Conservation (phyloP, 306 rosid species). For the Gillenia trifoliata region DNA sequence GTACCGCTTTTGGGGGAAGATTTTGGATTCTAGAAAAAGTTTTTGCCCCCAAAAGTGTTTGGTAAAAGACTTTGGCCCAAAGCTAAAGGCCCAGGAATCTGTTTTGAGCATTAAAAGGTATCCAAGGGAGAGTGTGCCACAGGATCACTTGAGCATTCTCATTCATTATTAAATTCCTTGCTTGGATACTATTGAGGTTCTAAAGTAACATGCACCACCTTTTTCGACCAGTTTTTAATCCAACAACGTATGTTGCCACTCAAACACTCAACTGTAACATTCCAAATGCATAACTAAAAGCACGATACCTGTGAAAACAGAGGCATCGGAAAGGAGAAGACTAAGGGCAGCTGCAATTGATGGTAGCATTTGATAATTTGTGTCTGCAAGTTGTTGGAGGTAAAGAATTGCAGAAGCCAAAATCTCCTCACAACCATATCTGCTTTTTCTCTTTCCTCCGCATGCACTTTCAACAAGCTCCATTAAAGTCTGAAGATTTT, state of each 20-base stretch:
- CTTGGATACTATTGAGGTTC: background rate
- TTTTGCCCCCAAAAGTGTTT: no score
- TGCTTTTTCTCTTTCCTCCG: conserved; percentile 28
- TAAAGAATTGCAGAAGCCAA: conserved; percentile 61
- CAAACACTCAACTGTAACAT: background rate
- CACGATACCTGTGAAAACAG: conserved; percentile 47
- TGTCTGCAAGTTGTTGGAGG: conserved; percentile 56
- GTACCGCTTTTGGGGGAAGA: no score
- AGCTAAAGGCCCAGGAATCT: no score
- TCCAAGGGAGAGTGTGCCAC: background rate
- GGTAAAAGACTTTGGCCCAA: no score
- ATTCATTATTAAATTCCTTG: background rate
- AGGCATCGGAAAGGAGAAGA: conserved; percentile 46
- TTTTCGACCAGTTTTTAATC: background rate
- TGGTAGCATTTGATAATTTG: conserved; percentile 43
- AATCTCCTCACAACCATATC: conserved; percentile 43
- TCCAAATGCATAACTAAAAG: background rate
- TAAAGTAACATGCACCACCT: background rate
- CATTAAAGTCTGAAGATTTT: conserved; percentile 50
- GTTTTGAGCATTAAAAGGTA: background rate
- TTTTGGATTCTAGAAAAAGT: no score
- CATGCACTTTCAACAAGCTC: conserved; percentile 31
- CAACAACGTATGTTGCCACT: background rate
- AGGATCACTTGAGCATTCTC: background rate
- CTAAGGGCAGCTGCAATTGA: conserved; percentile 70